phyloP scores from a whole-genome alignment of 352 stramenopile genomes.

The Pythium aphanidermatum region DNA sequence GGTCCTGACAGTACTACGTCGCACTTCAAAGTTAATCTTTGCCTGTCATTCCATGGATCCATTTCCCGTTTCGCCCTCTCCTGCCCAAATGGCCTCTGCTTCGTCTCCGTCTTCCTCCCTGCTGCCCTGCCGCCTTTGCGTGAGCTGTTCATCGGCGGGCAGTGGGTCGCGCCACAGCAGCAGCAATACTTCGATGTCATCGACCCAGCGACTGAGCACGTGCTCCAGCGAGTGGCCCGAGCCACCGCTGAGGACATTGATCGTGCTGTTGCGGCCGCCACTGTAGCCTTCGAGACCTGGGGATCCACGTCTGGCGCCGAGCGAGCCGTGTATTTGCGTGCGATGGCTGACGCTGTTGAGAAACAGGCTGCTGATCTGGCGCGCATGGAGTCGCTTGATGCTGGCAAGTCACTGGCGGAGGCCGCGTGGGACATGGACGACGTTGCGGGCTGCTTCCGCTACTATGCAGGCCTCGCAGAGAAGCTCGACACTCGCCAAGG shows the following conservation, averaged over 20 bases:
- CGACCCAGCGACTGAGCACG: conserved; percentile 43
- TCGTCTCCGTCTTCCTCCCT: conserved; percentile 1
- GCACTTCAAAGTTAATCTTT: too few relatives aligned
- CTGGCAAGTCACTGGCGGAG: conserved; percentile 56
- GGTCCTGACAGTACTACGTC: too few relatives aligned
- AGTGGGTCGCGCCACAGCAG: conserved; percentile 38
- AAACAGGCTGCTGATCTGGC: conserved; percentile 31
- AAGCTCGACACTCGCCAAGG: conserved; percentile 45
- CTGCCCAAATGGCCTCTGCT: too few relatives aligned
- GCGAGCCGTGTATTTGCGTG: conserved; percentile 45
- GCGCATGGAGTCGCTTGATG: conserved; percentile 59
- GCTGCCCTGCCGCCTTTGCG: conserved; percentile 29
- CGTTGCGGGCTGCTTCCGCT: conserved; percentile 49
- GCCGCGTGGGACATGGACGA: conserved; percentile 70
- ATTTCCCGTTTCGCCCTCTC: too few relatives aligned
- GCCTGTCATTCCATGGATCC: too few relatives aligned
- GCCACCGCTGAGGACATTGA: conserved; percentile 42
- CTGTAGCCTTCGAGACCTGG: conserved; percentile 39
- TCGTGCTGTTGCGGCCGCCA: conserved; percentile 38
- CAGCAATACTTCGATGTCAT: conserved; percentile 52
- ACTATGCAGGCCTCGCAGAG: conserved; percentile 50
- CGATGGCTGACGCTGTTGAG: conserved; percentile 37
- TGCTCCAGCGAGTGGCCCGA: conserved; percentile 43
- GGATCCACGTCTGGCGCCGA: conserved; percentile 33
- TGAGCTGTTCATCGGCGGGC: conserved; percentile 57